Conservation (phyloP, 441 rosid species). For the Erodium texanum region DNA sequence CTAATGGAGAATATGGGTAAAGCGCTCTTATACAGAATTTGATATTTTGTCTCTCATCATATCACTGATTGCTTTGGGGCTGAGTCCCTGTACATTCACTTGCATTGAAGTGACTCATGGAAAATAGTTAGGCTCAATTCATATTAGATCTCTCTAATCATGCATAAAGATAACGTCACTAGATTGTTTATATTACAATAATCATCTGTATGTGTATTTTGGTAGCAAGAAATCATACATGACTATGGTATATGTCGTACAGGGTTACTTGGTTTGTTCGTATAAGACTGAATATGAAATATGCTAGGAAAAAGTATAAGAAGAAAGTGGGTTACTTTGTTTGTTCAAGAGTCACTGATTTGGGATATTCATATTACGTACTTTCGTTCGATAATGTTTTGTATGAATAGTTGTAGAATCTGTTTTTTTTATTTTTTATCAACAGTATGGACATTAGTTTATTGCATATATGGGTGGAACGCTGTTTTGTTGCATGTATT, state of each 20-base stretch:
- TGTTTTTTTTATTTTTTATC: too few species aligned
- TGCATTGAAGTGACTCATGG: slow-evolving; percentile 1
- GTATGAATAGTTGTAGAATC: too few species aligned
- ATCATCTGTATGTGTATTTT: background rate
- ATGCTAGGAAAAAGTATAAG: too few species aligned
- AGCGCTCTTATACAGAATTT: slow-evolving; percentile 16
- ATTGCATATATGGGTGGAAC: background rate
- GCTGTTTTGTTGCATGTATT: background rate
- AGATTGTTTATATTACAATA: background rate
- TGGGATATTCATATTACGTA: too few species aligned
- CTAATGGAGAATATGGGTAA: slow-evolving; percentile 93
- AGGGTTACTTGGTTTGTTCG: too few species aligned
- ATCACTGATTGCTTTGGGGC: background rate
- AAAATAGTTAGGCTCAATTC: too few species aligned
- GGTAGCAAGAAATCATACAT: background rate
- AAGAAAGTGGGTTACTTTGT: too few species aligned
- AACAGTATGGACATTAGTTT: too few species aligned
- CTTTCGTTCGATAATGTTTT: too few species aligned
- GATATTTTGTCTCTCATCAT: background rate
- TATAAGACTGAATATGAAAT: too few species aligned
- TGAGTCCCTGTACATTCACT: background rate
- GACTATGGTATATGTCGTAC: too few species aligned
- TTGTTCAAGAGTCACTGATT: too few species aligned
- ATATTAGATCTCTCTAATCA: background rate
- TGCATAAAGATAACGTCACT: background rate